Percentiles rank a stretch among this genome's conserved stretches.
Evolutionary conservation across 139 green algal species (phyloP).

Genomic region (Closterium sp.): DNA sequence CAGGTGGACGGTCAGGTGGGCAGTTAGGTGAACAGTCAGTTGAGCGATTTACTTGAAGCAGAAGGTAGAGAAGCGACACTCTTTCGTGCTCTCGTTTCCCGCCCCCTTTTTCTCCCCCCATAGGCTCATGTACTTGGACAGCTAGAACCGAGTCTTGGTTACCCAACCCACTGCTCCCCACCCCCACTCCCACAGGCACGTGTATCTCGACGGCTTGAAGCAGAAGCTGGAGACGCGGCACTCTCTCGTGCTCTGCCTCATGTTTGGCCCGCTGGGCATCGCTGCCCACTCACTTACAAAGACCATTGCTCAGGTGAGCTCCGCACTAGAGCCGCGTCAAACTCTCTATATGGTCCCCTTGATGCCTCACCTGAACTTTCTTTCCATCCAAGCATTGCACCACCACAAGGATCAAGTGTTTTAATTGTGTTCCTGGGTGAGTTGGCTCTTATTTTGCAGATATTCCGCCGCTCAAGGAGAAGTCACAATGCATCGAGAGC

Average conservation of each 20-base stretch:
- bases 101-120: slow-evolving; percentile 81
- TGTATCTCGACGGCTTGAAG: slow-evolving; percentile 72
- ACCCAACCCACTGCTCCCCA: no score
- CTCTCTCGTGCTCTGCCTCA: slow-evolving; percentile 81
- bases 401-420: no score
- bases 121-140: slow-evolving; percentile 69
- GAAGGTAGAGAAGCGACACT: slow-evolving; percentile 63
- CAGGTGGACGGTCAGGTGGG: neutral
- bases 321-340: neutral
- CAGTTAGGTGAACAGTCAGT: neutral
- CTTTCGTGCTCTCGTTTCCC: slow-evolving; percentile 55
- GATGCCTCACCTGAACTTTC: no score
- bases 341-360: neutral
- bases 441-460: neutral
- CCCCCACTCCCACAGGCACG: slow-evolving; percentile 66
- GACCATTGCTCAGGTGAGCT: neutral
- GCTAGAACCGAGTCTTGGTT: no score
- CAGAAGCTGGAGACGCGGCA: slow-evolving; percentile 62
- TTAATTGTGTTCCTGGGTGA: no score
- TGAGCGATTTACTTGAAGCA: slow-evolving; percentile 31
- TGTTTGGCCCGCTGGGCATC: slow-evolving; percentile 81
- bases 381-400: neutral
- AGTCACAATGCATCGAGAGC: neutral
- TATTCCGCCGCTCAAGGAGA: neutral
- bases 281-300: slow-evolving; percentile 66